A percentile compares a stretch with the other conserved stretches of the same genome.
Evolutionary conservation across 345 rosid species (phyloP).

Genomic region (Raphanus raphanistrum): DNA sequence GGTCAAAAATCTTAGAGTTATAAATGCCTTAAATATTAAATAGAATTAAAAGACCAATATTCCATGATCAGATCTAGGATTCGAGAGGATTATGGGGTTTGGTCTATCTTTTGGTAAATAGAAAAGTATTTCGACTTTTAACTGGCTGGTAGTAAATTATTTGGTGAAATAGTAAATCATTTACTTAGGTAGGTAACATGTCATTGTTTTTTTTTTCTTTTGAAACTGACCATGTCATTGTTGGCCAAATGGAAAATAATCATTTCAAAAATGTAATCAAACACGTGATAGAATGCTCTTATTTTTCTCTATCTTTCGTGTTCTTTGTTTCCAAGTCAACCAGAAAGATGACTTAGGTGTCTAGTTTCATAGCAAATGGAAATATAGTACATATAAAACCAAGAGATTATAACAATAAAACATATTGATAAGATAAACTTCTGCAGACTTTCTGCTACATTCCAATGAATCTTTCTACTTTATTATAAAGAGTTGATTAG

Average conservation of each 20-base stretch:
- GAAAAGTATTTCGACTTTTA: neutral
- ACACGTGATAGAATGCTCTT: slow-evolving; percentile 27
- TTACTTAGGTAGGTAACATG: neutral
- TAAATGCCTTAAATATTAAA: neutral
- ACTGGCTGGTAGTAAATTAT: neutral
- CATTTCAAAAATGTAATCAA: neutral
- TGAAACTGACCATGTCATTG: slow-evolving; percentile 1
- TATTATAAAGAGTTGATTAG: neutral
- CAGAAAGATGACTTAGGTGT: slow-evolving; percentile 1
- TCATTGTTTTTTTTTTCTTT: no score
- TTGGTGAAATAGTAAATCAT: slow-evolving; percentile 17
- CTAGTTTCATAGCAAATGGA: neutral
- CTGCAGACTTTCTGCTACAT: neutral
- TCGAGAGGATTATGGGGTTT: neutral
- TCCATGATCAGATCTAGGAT: neutral
- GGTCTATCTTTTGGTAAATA: neutral
- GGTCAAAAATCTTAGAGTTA: neutral
- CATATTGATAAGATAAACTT: neutral
- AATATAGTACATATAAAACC: neutral
- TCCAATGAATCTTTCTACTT: neutral
- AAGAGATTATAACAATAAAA: neutral
- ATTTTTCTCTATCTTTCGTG: neutral
- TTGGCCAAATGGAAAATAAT: neutral
- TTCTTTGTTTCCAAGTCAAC: slow-evolving; percentile 23
- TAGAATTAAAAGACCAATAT: neutral